A percentile compares a stretch with the other conserved stretches of the same genome.
phyloP scores from a whole-genome alignment of 768 basidiomycete species.

The Tubosaeta sp. region DNA sequence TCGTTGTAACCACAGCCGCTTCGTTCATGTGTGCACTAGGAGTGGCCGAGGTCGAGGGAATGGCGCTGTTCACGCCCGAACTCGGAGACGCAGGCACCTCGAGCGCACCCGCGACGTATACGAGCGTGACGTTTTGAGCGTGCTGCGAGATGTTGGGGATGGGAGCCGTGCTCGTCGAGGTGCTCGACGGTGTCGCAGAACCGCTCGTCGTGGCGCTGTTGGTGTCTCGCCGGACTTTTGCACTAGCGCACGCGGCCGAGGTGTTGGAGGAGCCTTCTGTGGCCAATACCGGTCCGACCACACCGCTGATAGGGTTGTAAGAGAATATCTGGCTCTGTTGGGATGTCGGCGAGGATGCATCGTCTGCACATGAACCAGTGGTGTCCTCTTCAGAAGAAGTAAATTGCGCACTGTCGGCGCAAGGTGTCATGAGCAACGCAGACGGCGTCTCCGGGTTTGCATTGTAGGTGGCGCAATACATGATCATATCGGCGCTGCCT shows the following conservation, averaged over 20 bases:
- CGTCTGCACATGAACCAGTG: constrained; percentile 9
- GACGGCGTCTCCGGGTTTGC: constrained; percentile 43
- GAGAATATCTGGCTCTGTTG: constrained; percentile 57
- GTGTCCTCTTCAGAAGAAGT: background rate
- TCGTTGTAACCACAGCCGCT: constrained; percentile 19
- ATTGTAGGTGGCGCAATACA: constrained; percentile 62
- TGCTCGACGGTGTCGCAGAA: constrained; percentile 12
- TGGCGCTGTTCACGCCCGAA: background rate
- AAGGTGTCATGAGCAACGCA: constrained; percentile 49
- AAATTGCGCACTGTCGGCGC: constrained; percentile 33
- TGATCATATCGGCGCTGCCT: constrained; percentile 30
- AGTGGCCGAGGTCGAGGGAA: background rate
- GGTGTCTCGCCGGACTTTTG: constrained; percentile 14
- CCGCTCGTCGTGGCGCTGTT: constrained; percentile 5
- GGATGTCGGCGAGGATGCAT: constrained; percentile 4
- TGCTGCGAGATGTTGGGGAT: constrained; percentile 8
- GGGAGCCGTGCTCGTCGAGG: constrained; percentile 14
- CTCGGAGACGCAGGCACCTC: constrained; percentile 19
- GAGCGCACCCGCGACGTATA: constrained; percentile 43
- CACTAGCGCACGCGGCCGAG: background rate
- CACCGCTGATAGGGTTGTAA: constrained; percentile 45
- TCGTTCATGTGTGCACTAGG: background rate
- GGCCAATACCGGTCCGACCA: constrained; percentile 52
- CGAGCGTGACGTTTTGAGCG: constrained; percentile 44
- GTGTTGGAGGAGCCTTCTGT: constrained; percentile 16